Base-by-base conservation (phyloP, 768 basidiomycete species). In the Russula olivacea region DNA sequence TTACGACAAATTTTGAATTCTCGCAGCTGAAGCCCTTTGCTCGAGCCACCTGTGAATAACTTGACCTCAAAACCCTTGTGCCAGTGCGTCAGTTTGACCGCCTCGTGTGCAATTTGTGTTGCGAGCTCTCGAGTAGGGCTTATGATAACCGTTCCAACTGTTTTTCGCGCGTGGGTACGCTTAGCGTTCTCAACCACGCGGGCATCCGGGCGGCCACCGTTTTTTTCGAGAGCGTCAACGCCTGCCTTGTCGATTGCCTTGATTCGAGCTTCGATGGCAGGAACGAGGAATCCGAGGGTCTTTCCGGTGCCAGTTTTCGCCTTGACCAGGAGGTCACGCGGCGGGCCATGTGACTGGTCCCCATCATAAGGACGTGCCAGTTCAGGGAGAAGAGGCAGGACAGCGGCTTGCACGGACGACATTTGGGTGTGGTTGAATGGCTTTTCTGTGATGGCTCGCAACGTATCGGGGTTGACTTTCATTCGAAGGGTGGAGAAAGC, bases 251-350 rank as follows among this genome's bases (percentile, higher is more conserved):
- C 73, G n/a, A 93, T 72, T 10, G 80, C 74, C 60, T 81, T 81
- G 21, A 90, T 41, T 9, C 94, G 86, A 2, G 86, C 80, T 70
- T 95, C 91, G 65, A 94, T 80, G 7, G 90, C 91, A 10, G 92
- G 92, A 21, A 96, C 80, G 59, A 97, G 83, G 78, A 94, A 96
- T 0, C 85, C 91, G 38, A 93, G 75, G 0, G 92, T 95, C 75
- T 95, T 96, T 36, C 91, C 93, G 0, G 92, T 93, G 32, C 93
- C 91, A 0, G 93, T 93, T 72, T 86, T 89, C 5, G 93, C 89
- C 71, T 91, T 87, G 60, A 95, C 91, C 50, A 96, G 78, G 25
- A 95, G 73, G 72, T 98, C 93, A 6, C 87, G 82, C 11, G 72
- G 62, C 9, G 65, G 45, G 10, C 61, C 61, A 12, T 67, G 34